Percentiles rank a stretch among this genome's conserved stretches.
phyloP scores from a whole-genome alignment of 2,329 filamentous ascomycete species.

The Penicillium occitanis region DNA sequence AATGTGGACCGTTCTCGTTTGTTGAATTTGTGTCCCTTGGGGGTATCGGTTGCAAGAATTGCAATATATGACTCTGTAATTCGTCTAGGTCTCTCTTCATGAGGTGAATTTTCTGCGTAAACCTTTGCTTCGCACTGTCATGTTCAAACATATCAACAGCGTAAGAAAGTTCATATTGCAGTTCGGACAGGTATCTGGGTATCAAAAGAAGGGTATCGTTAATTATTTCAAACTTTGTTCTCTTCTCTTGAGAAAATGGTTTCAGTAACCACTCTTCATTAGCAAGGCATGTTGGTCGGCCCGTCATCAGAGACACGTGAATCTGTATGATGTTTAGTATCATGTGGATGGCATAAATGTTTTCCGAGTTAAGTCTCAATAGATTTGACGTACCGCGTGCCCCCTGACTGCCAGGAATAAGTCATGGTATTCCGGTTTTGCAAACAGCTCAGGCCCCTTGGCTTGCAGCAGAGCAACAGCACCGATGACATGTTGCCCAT shows the following conservation, averaged over 20 bases:
- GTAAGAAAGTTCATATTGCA: not conserved
- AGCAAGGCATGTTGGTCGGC: constrained; percentile 11
- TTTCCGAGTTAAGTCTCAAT: not conserved
- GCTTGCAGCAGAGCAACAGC: constrained; percentile 14
- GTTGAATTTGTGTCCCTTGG: not conserved
- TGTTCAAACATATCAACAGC: not conserved
- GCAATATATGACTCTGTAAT: constrained; percentile 3
- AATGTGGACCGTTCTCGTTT: not conserved
- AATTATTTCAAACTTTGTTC: constrained; percentile 11
- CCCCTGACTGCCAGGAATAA: constrained; percentile 16
- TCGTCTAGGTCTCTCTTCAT: constrained; percentile 5
- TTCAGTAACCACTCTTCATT: constrained; percentile 14
- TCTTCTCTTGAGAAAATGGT: not conserved
- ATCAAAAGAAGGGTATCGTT: constrained; percentile 17
- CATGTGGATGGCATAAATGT: not conserved
- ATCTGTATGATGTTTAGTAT: constrained; percentile 1
- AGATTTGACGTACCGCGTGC: constrained; percentile 10
- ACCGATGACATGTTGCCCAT: constrained; percentile 16
- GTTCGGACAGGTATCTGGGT: not conserved
- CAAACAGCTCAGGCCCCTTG: constrained; percentile 14
- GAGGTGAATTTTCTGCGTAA: not conserved
- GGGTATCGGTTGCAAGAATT: not conserved
- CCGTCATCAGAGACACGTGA: constrained; percentile 17
- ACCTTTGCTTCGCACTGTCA: not conserved
- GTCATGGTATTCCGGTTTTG: constrained; percentile 10